These are phyloP conservation scores for Heritiera fomes DNA, from an alignment of 345 rosid genomes.

Conservation along the genomic window DNA sequence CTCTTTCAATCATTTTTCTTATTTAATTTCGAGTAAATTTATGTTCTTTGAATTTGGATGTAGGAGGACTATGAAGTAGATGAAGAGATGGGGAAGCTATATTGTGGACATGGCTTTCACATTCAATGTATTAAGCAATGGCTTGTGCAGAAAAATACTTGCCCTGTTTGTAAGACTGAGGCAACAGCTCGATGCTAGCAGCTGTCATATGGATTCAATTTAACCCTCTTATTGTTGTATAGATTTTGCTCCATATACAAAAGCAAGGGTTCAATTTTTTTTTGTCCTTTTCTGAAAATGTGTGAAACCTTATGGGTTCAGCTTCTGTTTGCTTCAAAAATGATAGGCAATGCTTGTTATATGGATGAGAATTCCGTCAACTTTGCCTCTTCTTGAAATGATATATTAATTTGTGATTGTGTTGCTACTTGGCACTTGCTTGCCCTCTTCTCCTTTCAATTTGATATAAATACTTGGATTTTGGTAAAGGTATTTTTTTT, in stretches of 20 bases:
- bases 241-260: conserved; percentile 34
- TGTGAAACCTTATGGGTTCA: conserved; percentile 15
- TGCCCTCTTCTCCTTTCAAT: neutral
- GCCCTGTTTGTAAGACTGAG: conserved; percentile 81
- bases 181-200: conserved; percentile 50
- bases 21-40: conserved; percentile 21
- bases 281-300: neutral
- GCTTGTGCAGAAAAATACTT: conserved; percentile 74
- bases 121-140: conserved; percentile 80
- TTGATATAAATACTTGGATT: neutral
- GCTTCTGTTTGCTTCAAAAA: neutral
- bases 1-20: neutral
- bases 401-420: neutral
- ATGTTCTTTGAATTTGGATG: neutral
- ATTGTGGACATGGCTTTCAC: conserved; percentile 83
- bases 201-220: conserved; percentile 5
- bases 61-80: conserved; percentile 81
- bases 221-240: conserved; percentile 34
- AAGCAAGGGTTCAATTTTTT: conserved; percentile 30
- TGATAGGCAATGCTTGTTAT: neutral
- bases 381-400: conserved; percentile 8
- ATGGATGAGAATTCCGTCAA: conserved; percentile 11
- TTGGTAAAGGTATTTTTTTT: neutral
- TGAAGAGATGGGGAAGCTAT: conserved; percentile 68
- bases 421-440: neutral